phyloP scores from a whole-genome alignment of 2,329 filamentous ascomycete species.

The Aspergillus fumigatiaffinis region DNA sequence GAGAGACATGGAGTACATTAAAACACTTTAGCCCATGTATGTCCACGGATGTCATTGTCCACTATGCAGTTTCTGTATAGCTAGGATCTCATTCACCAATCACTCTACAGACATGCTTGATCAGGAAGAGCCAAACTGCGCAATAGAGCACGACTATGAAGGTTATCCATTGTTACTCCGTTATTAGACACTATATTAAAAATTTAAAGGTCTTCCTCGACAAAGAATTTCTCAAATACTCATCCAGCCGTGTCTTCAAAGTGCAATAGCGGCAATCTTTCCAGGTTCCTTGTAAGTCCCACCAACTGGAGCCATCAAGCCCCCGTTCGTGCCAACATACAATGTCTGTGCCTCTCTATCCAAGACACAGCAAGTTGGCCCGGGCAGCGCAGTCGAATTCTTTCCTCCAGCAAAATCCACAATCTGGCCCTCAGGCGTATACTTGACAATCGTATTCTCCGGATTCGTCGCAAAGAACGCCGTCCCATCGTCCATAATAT shows the following conservation, averaged over 20 bases:
- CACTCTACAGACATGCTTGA: too few species aligned
- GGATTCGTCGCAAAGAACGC: constrained; percentile 21
- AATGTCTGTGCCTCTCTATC: constrained; percentile 11
- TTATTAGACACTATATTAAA: too few species aligned
- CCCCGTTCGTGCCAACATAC: constrained; percentile 23
- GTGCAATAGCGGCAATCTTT: constrained; percentile 9
- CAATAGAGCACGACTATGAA: background rate
- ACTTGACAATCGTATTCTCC: constrained; percentile 21
- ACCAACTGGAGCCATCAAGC: constrained; percentile 20
- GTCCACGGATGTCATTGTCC: too few species aligned
- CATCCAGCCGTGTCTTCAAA: background rate
- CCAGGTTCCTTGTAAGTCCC: constrained; percentile 20
- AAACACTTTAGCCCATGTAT: too few species aligned
- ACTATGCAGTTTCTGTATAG: too few species aligned
- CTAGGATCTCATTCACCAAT: too few species aligned
- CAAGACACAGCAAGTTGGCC: constrained; percentile 16
- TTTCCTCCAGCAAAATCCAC: constrained; percentile 19
- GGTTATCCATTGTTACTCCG: background rate
- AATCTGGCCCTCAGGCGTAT: constrained; percentile 18
- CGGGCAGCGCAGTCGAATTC: constrained; percentile 19
- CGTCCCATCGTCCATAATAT: constrained; percentile 16
- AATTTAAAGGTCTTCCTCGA: too few species aligned
- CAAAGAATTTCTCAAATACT: too few species aligned
- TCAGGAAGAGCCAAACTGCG: background rate
- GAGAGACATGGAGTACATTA: too few species aligned